Percentiles rank a stretch among this genome's conserved stretches.
These are phyloP conservation scores for Rhododendron molle DNA, from an alignment of 148 eudicot species.

Conservation along the genomic window DNA sequence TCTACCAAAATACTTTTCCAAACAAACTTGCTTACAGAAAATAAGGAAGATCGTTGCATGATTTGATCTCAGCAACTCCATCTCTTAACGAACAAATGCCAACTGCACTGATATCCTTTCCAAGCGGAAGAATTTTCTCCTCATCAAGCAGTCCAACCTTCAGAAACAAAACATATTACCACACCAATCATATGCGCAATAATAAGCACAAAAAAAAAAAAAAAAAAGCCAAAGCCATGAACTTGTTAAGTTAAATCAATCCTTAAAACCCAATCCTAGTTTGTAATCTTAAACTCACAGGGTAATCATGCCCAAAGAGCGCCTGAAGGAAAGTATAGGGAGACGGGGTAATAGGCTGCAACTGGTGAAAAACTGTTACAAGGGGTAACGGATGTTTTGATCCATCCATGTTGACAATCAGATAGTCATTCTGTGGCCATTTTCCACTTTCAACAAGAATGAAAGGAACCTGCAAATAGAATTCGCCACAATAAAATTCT, in stretches of 20 bases:
- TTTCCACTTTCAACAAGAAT: constrained; percentile 62
- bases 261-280: not conserved
- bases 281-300: constrained; percentile 46
- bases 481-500: not conserved
- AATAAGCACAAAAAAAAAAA: not conserved
- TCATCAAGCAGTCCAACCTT: constrained; percentile 84
- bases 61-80: constrained; percentile 61
- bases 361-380: constrained; percentile 68
- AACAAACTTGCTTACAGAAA: constrained; percentile 55
- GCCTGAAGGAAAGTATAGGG: constrained; percentile 80
- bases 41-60: constrained; percentile 72
- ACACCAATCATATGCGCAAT: not conserved
- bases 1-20: not conserved
- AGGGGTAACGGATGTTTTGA: constrained; percentile 81
- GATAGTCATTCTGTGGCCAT: constrained; percentile 50
- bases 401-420: constrained; percentile 74
- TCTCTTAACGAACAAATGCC: constrained; percentile 56
- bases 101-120: constrained; percentile 82
- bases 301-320: constrained; percentile 72
- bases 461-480: constrained; percentile 67
- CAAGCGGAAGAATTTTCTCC: constrained; percentile 86
- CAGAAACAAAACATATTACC: constrained; percentile 9
- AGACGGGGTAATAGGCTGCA: constrained; percentile 71
- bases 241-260: not conserved
- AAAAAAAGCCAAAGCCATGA: not conserved